Evolutionary conservation across 2,329 filamentous ascomycete species (phyloP).

Genomic region (Ploettnerulaceae sp.): DNA sequence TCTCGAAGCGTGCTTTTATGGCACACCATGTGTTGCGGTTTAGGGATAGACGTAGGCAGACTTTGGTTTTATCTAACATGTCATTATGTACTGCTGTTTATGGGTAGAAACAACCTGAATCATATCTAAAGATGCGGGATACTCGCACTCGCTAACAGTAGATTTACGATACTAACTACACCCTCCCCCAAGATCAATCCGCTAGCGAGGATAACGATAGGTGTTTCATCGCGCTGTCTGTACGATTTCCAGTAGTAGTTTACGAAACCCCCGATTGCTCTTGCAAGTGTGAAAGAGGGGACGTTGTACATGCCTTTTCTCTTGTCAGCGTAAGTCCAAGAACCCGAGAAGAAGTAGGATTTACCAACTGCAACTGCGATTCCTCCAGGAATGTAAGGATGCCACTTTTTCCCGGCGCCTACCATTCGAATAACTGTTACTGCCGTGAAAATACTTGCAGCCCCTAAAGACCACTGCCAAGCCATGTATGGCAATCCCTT

Average conservation of each 20-base stretch:
- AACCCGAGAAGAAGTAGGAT: slow-evolving; percentile 29
- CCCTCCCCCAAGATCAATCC: slow-evolving; percentile 92
- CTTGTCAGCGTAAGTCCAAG: slow-evolving; percentile 1
- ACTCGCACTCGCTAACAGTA: slow-evolving; percentile 70
- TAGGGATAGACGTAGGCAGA: no score
- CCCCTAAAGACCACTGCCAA: slow-evolving; percentile 69
- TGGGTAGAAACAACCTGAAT: not conserved
- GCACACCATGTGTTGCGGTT: no score
- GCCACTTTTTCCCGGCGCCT: slow-evolving; percentile 53
- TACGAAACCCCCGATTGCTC: slow-evolving; percentile 72
- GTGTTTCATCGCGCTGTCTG: slow-evolving; percentile 57
- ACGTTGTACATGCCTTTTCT: slow-evolving; percentile 87
- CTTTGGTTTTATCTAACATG: not conserved
- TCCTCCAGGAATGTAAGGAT: slow-evolving; percentile 77
- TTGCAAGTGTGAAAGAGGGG: slow-evolving; percentile 87
- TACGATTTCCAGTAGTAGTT: slow-evolving; percentile 71
- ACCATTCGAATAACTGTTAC: slow-evolving; percentile 68
- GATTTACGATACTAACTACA: slow-evolving; percentile 84
- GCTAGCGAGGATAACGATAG: slow-evolving; percentile 81
- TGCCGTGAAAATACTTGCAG: slow-evolving; percentile 67
- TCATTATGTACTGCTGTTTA: not conserved
- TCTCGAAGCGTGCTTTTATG: not conserved
- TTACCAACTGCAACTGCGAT: slow-evolving; percentile 90
- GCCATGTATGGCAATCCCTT: slow-evolving; percentile 82
- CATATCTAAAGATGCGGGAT: slow-evolving; percentile 62